These are phyloP conservation scores for Yamadazyma blattariae DNA, from an alignment of 1,139 yeast genomes.

Conservation along the genomic window DNA sequence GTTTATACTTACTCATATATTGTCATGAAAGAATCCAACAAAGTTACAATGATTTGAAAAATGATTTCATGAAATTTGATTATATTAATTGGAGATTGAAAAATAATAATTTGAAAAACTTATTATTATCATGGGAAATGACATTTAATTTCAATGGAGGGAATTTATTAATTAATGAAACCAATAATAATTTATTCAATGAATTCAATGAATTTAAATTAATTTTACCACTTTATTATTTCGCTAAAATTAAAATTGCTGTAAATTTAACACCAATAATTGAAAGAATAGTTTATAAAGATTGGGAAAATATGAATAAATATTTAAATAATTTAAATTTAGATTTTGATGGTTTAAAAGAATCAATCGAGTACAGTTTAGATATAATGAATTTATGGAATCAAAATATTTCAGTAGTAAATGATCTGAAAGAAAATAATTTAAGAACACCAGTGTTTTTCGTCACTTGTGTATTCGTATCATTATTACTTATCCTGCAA, in stretches of 20 bases:
- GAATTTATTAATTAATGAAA: conserved; percentile 49
- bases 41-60: conserved; percentile 26
- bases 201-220: conserved; percentile 56
- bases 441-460: conserved; percentile 74
- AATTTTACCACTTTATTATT: conserved; percentile 59
- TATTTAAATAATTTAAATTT: conserved; percentile 38
- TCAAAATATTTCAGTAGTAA: conserved; percentile 58
- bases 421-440: conserved; percentile 62
- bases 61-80: conserved; percentile 21
- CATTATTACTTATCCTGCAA: conserved; percentile 59
- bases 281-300: conserved; percentile 55
- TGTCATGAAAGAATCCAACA: conserved; percentile 67
- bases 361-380: conserved; percentile 54
- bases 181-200: conserved; percentile 48
- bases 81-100: conserved; percentile 57
- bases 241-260: conserved; percentile 63
- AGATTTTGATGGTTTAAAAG: conserved; percentile 58
- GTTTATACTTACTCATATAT: conserved; percentile 65
- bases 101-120: conserved; percentile 51
- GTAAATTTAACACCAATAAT: conserved; percentile 57
- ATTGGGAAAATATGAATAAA: conserved; percentile 63
- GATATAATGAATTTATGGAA: conserved; percentile 68
- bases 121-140: conserved; percentile 65
- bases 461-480: conserved; percentile 62
- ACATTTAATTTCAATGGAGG: conserved; percentile 62